A percentile compares a stretch with the other conserved stretches of the same genome.
Conservation (phyloP, 2,329 filamentous ascomycete species). For the Ophiostoma perfectum region DNA sequence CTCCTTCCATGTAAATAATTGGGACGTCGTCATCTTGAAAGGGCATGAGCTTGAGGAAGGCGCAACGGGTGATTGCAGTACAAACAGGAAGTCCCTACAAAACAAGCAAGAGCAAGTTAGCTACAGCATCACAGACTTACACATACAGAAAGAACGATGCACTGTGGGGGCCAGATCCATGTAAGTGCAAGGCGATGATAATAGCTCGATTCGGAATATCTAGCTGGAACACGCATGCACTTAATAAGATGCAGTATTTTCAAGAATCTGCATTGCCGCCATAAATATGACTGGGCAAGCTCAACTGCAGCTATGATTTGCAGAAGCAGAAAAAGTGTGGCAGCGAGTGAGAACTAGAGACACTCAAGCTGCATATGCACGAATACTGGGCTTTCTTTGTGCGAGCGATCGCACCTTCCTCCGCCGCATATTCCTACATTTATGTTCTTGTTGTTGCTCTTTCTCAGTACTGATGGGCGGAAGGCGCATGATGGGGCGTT, state of each 20-base stretch:
- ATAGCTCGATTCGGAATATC: too few relatives aligned
- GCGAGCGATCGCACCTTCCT: slow-evolving; percentile 17
- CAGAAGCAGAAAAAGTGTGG: slow-evolving; percentile 15
- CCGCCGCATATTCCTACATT: not conserved
- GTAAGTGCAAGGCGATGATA: not conserved
- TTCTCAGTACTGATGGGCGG: not conserved
- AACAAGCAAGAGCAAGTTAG: not conserved
- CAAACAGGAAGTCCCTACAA: not conserved
- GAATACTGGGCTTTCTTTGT: slow-evolving; percentile 7
- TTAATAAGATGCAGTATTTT: not conserved
- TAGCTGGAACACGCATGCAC: too few relatives aligned
- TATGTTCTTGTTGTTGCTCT: not conserved
- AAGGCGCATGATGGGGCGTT: not conserved
- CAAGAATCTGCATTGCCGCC: not conserved
- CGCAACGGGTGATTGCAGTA: not conserved
- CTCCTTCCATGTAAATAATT: not conserved
- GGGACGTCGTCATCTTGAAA: not conserved
- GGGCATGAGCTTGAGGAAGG: not conserved
- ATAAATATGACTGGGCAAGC: not conserved
- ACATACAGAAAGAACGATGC: not conserved
- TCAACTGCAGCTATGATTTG: slow-evolving; percentile 15
- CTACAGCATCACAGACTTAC: not conserved
- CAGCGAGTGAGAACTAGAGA: not conserved
- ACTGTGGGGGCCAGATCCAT: not conserved
- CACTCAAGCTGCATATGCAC: slow-evolving; percentile 12